Evolutionary conservation across 768 basidiomycete species (phyloP).

Genomic region (Lactarius tabidus): DNA sequence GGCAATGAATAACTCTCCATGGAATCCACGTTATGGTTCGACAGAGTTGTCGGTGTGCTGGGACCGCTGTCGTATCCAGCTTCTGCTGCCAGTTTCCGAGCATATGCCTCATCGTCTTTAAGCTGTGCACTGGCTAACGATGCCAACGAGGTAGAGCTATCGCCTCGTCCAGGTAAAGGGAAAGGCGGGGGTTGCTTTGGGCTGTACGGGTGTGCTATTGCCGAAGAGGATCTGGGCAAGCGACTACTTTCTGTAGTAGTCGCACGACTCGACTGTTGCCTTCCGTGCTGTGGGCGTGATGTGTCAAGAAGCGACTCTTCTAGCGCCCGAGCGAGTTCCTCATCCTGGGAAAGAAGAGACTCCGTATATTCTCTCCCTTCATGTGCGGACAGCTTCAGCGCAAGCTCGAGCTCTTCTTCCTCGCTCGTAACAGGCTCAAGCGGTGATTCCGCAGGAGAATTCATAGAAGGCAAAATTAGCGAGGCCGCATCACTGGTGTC

Average conservation of each 20-base stretch:
- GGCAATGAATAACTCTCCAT: background rate
- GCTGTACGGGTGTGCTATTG: background rate
- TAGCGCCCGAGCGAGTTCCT: slow-evolving; percentile 17
- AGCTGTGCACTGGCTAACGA: slow-evolving; percentile 20
- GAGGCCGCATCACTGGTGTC: background rate
- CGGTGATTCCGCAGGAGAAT: slow-evolving; percentile 25
- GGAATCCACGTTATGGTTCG: background rate
- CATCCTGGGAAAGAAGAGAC: slow-evolving; percentile 13
- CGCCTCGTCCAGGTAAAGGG: background rate
- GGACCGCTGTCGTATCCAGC: slow-evolving; percentile 38
- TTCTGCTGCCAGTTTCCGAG: slow-evolving; percentile 33
- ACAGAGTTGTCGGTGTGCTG: background rate
- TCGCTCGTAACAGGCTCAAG: slow-evolving; percentile 34
- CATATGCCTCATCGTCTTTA: slow-evolving; percentile 43
- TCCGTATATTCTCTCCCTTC: background rate
- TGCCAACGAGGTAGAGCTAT: background rate
- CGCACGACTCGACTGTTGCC: background rate
- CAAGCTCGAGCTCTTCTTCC: slow-evolving; percentile 63
- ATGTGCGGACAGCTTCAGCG: slow-evolving; percentile 50
- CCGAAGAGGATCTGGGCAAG: background rate
- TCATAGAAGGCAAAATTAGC: background rate
- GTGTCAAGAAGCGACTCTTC: slow-evolving; percentile 11
- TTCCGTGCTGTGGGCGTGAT: background rate
- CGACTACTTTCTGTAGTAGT: background rate
- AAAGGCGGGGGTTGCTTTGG: background rate